Evolutionary conservation across 495 filamentous ascomycete genomes (phyloP), one percentile per base, ranked within the genome.

Genomic region (Penicillium nucicola): DNA sequence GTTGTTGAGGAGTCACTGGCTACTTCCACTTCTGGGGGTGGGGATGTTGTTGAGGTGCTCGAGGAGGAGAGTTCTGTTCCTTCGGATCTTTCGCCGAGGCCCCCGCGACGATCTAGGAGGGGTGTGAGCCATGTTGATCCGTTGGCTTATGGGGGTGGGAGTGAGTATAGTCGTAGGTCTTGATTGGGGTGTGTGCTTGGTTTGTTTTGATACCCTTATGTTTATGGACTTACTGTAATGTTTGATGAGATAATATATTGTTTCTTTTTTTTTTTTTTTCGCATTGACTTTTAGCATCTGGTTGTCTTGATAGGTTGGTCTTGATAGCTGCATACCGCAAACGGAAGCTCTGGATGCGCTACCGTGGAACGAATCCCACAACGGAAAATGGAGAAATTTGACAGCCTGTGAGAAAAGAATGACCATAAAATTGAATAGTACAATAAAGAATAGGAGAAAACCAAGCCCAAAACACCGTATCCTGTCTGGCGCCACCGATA

Each of bases 11-110:
- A 69, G 59, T 67, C 64, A 14, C 23, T 49, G 19, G 54, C 67
- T 30, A 59, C 61, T 3, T 44, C 50, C 19, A 51, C 56, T 1
- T 53, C 59, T 2, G 43, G 52, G 28, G 70, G 62, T 25, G 65
- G 61, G 6, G 67, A 69, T 52, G 37, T 64, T 1, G 44, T 68
- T 5, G 61, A 66, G 60, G 63, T 67, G 15, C 45, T 66, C 56
- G 69, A 70, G 47, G 69, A 70, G 51, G 55, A 65, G 43, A 62
- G 57, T 13, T 57, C 50, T 8, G 49, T 14, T 0, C 11, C 57
- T 25, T 62, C 59, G 13, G 48, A 57, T 31, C 13, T 42, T 13
- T 56, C 56, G 22, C 53, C 57, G 10, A 5, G 41, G 42, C 57
- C 51, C 42, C 41, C 55, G 15, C 34, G 65, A 42, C 47, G 60